Percentiles rank a stretch among this genome's conserved stretches.
Conservation (phyloP, 2,329 filamentous ascomycete species). For the Aureobasidium leucospermi region DNA sequence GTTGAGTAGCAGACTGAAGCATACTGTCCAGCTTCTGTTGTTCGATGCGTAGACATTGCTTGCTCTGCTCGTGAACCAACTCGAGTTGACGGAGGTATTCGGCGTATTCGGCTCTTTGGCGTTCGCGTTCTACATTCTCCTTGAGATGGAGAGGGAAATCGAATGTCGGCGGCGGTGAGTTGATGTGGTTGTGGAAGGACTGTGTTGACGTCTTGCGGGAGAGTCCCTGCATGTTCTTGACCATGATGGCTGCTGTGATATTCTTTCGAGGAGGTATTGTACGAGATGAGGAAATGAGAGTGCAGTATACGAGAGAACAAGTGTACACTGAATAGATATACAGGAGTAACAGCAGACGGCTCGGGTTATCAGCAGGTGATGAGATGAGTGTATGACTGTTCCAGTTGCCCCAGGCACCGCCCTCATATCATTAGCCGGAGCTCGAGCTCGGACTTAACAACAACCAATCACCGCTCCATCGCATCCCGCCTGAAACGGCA, state of each 20-base stretch:
- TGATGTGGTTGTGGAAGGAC: constrained; percentile 5
- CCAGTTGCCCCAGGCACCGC: constrained; percentile 9
- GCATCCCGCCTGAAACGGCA: constrained; percentile 12
- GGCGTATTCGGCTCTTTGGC: neutral
- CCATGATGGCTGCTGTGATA: constrained; percentile 7
- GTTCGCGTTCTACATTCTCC: constrained; percentile 10
- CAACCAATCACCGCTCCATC: constrained; percentile 9
- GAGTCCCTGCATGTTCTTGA: constrained; percentile 15
- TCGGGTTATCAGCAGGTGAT: constrained; percentile 3
- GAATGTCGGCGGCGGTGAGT: constrained; percentile 3
- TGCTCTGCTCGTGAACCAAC: constrained; percentile 13
- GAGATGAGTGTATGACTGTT: constrained; percentile 1
- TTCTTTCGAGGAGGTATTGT: neutral
- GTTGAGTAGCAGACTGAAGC: constrained; percentile 8
- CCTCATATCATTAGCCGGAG: neutral
- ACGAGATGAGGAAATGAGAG: neutral
- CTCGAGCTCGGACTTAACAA: neutral
- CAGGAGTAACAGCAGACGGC: neutral
- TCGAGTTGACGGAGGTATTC: constrained; percentile 26
- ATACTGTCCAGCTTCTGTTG: constrained; percentile 14
- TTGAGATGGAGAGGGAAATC: neutral
- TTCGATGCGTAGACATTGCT: constrained; percentile 10
- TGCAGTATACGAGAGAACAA: neutral
- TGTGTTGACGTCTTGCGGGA: constrained; percentile 13
- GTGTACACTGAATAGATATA: neutral